Base-by-base conservation (phyloP, 495 filamentous ascomycete genomes). In the Penicillium lagena region DNA sequence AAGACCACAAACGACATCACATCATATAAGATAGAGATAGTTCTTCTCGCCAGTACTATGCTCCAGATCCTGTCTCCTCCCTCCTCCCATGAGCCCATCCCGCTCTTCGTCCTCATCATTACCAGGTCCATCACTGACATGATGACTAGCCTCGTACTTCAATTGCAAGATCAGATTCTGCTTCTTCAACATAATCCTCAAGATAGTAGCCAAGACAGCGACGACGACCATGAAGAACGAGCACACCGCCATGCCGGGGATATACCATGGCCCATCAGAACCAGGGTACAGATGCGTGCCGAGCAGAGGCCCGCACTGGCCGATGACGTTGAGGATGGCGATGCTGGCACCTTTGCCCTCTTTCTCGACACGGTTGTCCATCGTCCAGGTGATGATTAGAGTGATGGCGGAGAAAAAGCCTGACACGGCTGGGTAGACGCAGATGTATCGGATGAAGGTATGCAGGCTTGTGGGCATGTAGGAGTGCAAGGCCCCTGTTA, bases 371-470 rank as follows among this genome's bases (percentile, higher is more conserved):
- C 79, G 76, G 55, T 82, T 82, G 49, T 82, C 81, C 62, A 83
- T 71, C 12, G 76, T 79, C 79, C 79, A 82, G 35, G 79, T 82
- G 47, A 83, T 80, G 43, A 83, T 78, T 9, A 82, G 56, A 0
- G 80, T 80, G 46, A 82, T 72, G 9, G 71, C 71, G 9, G 75
- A 77, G 62, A 83, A 83, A 64, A 83, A 83, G 8, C 80, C 80
- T 2, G 69, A 59, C 9, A 64, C 64, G 8, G 79, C 78, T 1
- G 78, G 79, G 57, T 77, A 83, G 43, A 82, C 63, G 53, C 67
- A 73, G 36, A 72, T 43, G 45, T 83, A 83, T 11, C 80, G 72
- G 49, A 75, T 68, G 40, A 58, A 47, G n/a, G 46, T 62, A 48
- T 66, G 59, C 0, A 58, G 12, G 9, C 40, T 29, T 11, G 49